Percentiles rank a stretch among this genome's conserved stretches.
phyloP scores from a whole-genome alignment of 768 basidiomycete genomes.

The Leccinum ochraceum region DNA sequence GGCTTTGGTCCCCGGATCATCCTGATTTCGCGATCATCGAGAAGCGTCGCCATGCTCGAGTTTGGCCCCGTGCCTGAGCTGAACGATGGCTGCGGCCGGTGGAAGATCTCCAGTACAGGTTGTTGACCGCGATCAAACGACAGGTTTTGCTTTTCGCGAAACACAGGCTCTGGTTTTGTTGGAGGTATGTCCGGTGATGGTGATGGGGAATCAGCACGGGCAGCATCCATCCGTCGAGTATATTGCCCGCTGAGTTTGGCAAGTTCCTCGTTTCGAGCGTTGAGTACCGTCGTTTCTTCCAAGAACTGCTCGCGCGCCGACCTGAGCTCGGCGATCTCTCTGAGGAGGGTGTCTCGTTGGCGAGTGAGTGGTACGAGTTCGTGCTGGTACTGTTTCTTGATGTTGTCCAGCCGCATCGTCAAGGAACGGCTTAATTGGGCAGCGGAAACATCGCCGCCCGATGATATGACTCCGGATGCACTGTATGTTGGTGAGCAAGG shows the following conservation, averaged over 20 bases:
- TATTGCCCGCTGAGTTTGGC: slow-evolving; percentile 86
- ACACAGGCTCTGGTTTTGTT: slow-evolving; percentile 10
- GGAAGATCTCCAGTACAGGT: slow-evolving; percentile 8
- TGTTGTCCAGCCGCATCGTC: slow-evolving; percentile 79
- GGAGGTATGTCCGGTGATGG: slow-evolving; percentile 8
- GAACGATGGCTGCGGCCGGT: slow-evolving; percentile 14
- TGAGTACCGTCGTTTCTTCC: slow-evolving; percentile 90
- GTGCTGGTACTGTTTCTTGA: slow-evolving; percentile 85
- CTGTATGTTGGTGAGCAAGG: slow-evolving; percentile 24
- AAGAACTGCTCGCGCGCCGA: slow-evolving; percentile 83
- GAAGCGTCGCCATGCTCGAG: slow-evolving; percentile 22
- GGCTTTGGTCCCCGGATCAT: slow-evolving; percentile 30
- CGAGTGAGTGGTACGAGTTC: slow-evolving; percentile 84
- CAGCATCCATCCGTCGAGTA: slow-evolving; percentile 68
- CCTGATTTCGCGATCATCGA: slow-evolving; percentile 33
- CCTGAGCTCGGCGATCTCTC: slow-evolving; percentile 86
- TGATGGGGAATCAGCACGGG: slow-evolving; percentile 18
- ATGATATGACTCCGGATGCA: slow-evolving; percentile 26
- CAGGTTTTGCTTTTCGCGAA: slow-evolving; percentile 28
- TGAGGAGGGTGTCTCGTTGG: slow-evolving; percentile 72
- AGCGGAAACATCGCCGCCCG: slow-evolving; percentile 40
- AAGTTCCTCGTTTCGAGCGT: slow-evolving; percentile 90
- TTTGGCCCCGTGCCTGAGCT: slow-evolving; percentile 16
- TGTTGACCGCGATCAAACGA: slow-evolving; percentile 31
- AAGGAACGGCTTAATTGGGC: slow-evolving; percentile 64